Base-by-base conservation (phyloP, 2,329 filamentous ascomycete species). In the Claviceps sp. region DNA sequence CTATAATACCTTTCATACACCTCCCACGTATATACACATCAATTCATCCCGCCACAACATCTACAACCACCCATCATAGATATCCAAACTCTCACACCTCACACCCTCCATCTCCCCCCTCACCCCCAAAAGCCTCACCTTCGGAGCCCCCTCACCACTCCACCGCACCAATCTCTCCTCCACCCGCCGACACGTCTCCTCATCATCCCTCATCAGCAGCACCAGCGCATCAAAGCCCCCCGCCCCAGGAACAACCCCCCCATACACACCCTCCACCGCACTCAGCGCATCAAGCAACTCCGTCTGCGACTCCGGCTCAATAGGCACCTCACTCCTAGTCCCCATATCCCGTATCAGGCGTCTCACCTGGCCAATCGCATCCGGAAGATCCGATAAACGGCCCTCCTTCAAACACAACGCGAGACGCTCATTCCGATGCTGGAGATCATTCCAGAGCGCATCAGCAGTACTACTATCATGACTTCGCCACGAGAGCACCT, bases 201-300 rank as follows among this genome's bases (percentile, higher is more conserved):
- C 74, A 50, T 86, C 81, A 60, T 96, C 87, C 60, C 78, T 76
- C 57, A 95, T 79, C 54, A 98, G 67, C 54, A 98, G 66, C 1
- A 85, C 86, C 52, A 95, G 76, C 1, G 93, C 93, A 72, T 98
- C 93, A 62, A 87, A 96, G 0, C 93, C 93, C 9, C 93, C 93
- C 0, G 93, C 93, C 0, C 93, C 93, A 0, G 93, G 93, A 0
- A 96, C 93, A 0, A 97, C 89, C 0, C 90, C 93, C 0, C 89
- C 90, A 57, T 90, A 79, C 3, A 97, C 89, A 5, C 91, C 93
- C 0, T 85, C 76, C 1, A 96, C 70, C 4, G 59, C 62, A n/a
- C 70, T 78, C 53, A 91, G 75, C 9, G 82, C 86, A 67, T 98
- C 86, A 38, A 98, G 71, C 54, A 98, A 72, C 62, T 80, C 78